Conservation (phyloP, 2,329 filamentous ascomycete genomes). For the Fusarium falciforme region DNA sequence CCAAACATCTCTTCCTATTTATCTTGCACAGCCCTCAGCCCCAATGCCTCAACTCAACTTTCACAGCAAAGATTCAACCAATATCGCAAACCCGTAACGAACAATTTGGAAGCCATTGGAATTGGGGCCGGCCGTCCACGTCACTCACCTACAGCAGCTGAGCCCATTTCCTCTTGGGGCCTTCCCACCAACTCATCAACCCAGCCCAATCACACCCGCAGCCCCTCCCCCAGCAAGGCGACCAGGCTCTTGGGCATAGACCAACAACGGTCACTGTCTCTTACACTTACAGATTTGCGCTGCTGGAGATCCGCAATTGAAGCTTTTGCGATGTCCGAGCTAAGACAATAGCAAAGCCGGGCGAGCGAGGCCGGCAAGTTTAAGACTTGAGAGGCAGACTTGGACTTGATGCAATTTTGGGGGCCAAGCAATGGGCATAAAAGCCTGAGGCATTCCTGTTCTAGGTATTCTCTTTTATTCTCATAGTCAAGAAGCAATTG, state of each 20-base stretch:
- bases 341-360: neutral
- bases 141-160: constrained; percentile 9
- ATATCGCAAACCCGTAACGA: constrained; percentile 4
- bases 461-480: neutral
- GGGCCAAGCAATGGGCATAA: constrained; percentile 1
- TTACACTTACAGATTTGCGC: constrained; percentile 5
- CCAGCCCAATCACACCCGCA: constrained; percentile 30
- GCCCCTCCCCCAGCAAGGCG: neutral
- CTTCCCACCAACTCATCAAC: constrained; percentile 10
- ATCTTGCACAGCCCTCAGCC: neutral
- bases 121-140: constrained; percentile 3
- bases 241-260: constrained; percentile 17
- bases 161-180: neutral
- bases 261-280: neutral
- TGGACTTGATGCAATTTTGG: neutral
- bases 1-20: neutral
- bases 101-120: constrained; percentile 15
- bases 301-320: constrained; percentile 1
- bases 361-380: neutral
- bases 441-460: neutral
- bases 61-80: neutral
- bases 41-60: neutral
- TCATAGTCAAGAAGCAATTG: neutral
- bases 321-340: neutral
- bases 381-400: neutral